These are phyloP conservation scores for Leccinum disarticulatum DNA, from an alignment of 768 basidiomycete species.

Conservation along the genomic window DNA sequence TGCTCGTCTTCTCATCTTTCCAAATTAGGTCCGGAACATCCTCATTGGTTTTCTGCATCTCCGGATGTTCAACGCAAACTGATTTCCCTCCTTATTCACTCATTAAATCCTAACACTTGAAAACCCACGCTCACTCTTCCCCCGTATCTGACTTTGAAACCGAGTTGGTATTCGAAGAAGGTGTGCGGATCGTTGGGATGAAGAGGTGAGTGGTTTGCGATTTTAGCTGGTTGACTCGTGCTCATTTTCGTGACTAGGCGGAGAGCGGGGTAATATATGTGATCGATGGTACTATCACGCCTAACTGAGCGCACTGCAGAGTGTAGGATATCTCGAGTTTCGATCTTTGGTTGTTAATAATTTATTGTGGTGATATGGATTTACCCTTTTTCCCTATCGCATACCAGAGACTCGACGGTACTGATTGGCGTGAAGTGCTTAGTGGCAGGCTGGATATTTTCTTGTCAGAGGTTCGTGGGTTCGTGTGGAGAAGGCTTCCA, in stretches of 20 bases:
- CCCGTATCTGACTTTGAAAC: slow-evolving; percentile 56
- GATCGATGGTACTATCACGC: slow-evolving; percentile 40
- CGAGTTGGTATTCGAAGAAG: slow-evolving; percentile 57
- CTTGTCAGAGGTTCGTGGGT: too few species aligned
- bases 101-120: slow-evolving; percentile 49
- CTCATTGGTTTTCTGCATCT: slow-evolving; percentile 80
- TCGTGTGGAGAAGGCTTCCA: too few species aligned
- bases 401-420: not conserved
- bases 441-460: too few species aligned
- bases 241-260: slow-evolving; percentile 29
- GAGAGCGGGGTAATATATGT: slow-evolving; percentile 44
- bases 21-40: slow-evolving; percentile 70
- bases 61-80: slow-evolving; percentile 65
- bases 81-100: slow-evolving; percentile 68
- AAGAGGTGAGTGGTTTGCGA: slow-evolving; percentile 48
- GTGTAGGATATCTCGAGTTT: not conserved
- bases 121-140: slow-evolving; percentile 48
- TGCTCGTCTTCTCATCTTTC: slow-evolving; percentile 3
- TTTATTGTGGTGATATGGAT: not conserved
- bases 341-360: not conserved
- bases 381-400: not conserved
- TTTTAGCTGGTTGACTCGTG: slow-evolving; percentile 1
- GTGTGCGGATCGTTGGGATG: slow-evolving; percentile 53
- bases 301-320: slow-evolving; percentile 8
- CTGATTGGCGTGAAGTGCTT: too few species aligned